Evolutionary conservation across 2,329 filamentous ascomycete species (phyloP).

Genomic region (Monosporascus sp.): DNA sequence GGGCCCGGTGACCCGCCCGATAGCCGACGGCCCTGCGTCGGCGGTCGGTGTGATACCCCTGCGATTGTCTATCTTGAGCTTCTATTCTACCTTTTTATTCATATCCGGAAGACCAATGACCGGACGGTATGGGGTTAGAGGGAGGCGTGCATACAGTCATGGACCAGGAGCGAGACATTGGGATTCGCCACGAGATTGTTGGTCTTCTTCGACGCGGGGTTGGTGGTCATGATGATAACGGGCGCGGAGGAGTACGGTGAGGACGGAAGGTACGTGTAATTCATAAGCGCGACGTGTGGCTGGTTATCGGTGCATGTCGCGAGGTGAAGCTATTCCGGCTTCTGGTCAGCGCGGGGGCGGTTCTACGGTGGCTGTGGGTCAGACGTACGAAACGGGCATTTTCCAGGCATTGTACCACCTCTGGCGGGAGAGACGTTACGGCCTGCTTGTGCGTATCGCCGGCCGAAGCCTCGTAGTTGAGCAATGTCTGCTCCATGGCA

Average conservation of each 20-base stretch:
- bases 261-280: constrained; percentile 91
- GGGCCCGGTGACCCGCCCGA: constrained; percentile 60
- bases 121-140: background rate
- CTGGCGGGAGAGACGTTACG: constrained; percentile 66
- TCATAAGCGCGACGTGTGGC: constrained; percentile 96
- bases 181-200: constrained; percentile 80
- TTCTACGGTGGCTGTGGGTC: too few species aligned
- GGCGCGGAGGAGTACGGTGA: constrained; percentile 64
- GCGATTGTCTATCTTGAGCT: constrained; percentile 4
- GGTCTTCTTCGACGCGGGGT: constrained; percentile 71
- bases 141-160: constrained; percentile 60
- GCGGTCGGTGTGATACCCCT: constrained; percentile 87
- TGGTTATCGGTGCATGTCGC: constrained; percentile 80
- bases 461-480: constrained; percentile 71
- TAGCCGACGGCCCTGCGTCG: constrained; percentile 58
- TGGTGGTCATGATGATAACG: constrained; percentile 94
- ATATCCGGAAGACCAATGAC: too few species aligned
- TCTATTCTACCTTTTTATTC: background rate
- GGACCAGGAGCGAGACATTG: constrained; percentile 87
- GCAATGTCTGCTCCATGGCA: constrained; percentile 60
- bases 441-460: constrained; percentile 66
- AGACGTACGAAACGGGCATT: constrained; percentile 84
- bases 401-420: constrained; percentile 86
- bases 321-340: constrained; percentile 70
- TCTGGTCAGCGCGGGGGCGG: constrained; percentile 1